Conservation (phyloP, 768 basidiomycete genomes). For the Tylopilus subfusipes region DNA sequence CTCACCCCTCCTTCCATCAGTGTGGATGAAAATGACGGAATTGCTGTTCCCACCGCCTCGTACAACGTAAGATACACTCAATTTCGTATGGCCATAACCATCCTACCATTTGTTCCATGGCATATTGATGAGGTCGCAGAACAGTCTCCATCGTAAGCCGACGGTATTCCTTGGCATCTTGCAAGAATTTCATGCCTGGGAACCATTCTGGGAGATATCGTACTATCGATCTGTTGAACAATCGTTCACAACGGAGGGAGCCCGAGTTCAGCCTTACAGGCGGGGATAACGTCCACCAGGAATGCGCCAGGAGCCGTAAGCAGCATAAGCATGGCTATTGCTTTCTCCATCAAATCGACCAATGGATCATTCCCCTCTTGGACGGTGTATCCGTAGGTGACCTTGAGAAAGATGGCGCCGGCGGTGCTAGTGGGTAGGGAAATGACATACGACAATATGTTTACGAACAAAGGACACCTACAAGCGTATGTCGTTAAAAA, state of each 20-base stretch:
- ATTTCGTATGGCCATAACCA: too few relatives aligned
- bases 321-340: conserved; percentile 15
- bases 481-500: conserved; percentile 21
- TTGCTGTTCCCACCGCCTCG: conserved; percentile 17
- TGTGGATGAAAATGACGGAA: conserved; percentile 18
- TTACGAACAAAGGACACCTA: conserved; percentile 1
- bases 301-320: conserved; percentile 8
- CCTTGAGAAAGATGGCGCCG: conserved; percentile 33
- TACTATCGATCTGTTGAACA: conserved; percentile 17
- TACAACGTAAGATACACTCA: neutral
- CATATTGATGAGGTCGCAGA: conserved; percentile 42
- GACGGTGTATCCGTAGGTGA: conserved; percentile 41
- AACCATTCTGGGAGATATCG: conserved; percentile 34
- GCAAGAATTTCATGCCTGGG: conserved; percentile 35
- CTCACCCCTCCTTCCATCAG: conserved; percentile 10
- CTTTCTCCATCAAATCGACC: conserved; percentile 27
- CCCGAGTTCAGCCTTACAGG: conserved; percentile 4
- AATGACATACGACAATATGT: neutral
- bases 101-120: conserved; percentile 45
- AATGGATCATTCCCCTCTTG: conserved; percentile 36
- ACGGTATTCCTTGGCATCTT: conserved; percentile 25
- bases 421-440: conserved; percentile 4
- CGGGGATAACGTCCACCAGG: conserved; percentile 23
- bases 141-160: conserved; percentile 36
- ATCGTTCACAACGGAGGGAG: neutral